These are phyloP conservation scores for Graphiopsis chlorocephala DNA, from an alignment of 2,329 filamentous ascomycete species.

Conservation along the genomic window DNA sequence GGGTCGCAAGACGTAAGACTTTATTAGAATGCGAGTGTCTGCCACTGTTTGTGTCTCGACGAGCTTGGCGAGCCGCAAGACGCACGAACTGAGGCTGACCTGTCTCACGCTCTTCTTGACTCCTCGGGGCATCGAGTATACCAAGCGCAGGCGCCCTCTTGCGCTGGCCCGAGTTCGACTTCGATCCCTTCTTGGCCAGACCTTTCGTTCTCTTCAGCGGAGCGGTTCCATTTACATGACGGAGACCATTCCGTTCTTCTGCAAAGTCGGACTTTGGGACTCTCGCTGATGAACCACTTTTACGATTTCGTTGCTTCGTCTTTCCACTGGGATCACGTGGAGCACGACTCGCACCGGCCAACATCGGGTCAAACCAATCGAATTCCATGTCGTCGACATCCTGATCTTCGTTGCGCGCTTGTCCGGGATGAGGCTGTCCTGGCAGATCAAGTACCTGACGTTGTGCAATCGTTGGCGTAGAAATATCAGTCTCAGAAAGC, in stretches of 20 bases:
- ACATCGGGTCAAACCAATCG: constrained; percentile 44
- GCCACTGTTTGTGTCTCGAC: constrained; percentile 47
- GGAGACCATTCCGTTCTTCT: constrained; percentile 22
- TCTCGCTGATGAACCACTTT: constrained; percentile 35
- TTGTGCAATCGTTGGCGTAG: neutral
- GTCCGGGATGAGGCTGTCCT: neutral
- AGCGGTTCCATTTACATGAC: neutral
- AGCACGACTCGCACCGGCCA: constrained; percentile 25
- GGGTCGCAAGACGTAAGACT: constrained; percentile 51
- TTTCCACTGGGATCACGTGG: constrained; percentile 19
- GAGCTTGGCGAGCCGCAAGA: constrained; percentile 54
- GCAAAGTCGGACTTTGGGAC: constrained; percentile 18
- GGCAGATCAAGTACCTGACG: neutral
- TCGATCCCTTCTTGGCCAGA: neutral
- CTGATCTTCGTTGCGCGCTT: constrained; percentile 29
- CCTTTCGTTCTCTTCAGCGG: neutral
- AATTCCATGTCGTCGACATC: constrained; percentile 39
- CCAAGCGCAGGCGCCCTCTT: constrained; percentile 38
- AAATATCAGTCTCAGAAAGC: neutral
- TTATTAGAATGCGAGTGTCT: constrained; percentile 53
- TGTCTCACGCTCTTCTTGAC: constrained; percentile 35
- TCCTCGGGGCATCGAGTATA: constrained; percentile 47
- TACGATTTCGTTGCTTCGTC: constrained; percentile 37
- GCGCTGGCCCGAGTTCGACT: neutral
- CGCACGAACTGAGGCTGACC: constrained; percentile 51